Evolutionary conservation across 2,329 filamentous ascomycete genomes (phyloP).

Genomic region (Arthrinium phaeospermum): DNA sequence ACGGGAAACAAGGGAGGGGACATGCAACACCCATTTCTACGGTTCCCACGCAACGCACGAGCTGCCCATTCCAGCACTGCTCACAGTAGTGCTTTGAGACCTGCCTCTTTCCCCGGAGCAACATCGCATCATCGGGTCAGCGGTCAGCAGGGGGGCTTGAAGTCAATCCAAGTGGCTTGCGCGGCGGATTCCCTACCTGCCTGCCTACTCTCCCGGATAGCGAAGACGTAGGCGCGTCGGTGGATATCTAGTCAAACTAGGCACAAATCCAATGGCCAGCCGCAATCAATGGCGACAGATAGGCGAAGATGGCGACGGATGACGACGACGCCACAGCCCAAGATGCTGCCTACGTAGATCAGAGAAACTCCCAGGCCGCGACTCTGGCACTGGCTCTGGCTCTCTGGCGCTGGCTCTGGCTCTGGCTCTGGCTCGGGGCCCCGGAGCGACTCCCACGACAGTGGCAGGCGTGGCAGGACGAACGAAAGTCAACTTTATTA

Average conservation of each 20-base stretch:
- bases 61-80: background rate
- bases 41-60: background rate
- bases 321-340: conserved; percentile 7
- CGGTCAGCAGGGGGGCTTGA: background rate
- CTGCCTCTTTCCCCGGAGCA: background rate
- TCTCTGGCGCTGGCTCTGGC: too few relatives aligned
- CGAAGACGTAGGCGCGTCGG: background rate
- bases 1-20: background rate
- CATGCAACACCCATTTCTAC: background rate
- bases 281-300: background rate
- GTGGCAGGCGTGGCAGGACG: background rate
- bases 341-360: background rate
- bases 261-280: conserved; percentile 3
- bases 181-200: background rate
- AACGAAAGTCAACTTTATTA: background rate
- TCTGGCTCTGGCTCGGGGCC: background rate
- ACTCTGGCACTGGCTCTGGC: too few relatives aligned
- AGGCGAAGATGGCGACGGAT: background rate
- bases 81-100: background rate
- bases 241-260: background rate
- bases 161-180: conserved; percentile 2
- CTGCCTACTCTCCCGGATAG: background rate
- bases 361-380: background rate
- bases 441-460: background rate
- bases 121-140: conserved; percentile 1